Percentiles rank a stretch among this genome's conserved stretches.
These are phyloP conservation scores for Yamadazyma conglobata DNA, from an alignment of 1,139 yeast genomes.

Conservation along the genomic window DNA sequence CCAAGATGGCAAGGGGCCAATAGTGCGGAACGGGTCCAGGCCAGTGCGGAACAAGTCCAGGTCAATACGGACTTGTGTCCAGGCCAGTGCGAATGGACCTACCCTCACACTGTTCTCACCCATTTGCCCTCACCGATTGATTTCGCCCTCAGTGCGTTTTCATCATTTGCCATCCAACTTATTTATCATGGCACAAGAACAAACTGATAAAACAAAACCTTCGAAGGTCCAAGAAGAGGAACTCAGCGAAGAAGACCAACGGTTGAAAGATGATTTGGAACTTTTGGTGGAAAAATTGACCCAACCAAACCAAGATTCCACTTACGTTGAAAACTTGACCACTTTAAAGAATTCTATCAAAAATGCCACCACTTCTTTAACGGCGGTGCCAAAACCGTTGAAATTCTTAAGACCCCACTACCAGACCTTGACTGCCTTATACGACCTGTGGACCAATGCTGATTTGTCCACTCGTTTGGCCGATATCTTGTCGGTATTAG, in stretches of 20 bases:
- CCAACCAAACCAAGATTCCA: slow-evolving; percentile 41
- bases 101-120: no score
- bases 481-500: slow-evolving; percentile 87
- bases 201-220: slow-evolving; percentile 2
- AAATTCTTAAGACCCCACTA: slow-evolving; percentile 91
- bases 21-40: no score
- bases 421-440: slow-evolving; percentile 59
- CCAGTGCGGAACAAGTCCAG: no score
- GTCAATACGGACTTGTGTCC: no score
- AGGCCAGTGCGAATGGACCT: slow-evolving; percentile 1
- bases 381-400: slow-evolving; percentile 98
- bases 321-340: slow-evolving; percentile 58
- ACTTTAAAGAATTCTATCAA: slow-evolving; percentile 75
- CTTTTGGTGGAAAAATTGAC: slow-evolving; percentile 75
- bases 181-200: slow-evolving; percentile 4
- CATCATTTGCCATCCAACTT: slow-evolving; percentile 9
- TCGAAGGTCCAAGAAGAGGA: slow-evolving; percentile 57
- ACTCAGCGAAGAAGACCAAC: slow-evolving; percentile 89
- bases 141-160: no score
- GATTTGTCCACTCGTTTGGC: slow-evolving; percentile 43
- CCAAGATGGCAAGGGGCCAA: no score
- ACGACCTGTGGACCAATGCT: slow-evolving; percentile 56
- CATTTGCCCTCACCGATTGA: no score
- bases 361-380: slow-evolving; percentile 96
- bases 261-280: slow-evolving; percentile 83